A percentile compares a stretch with the other conserved stretches of the same genome.
These are phyloP conservation scores for Aphanomyces astaci DNA, from an alignment of 352 stramenopile genomes.

Conservation along the genomic window DNA sequence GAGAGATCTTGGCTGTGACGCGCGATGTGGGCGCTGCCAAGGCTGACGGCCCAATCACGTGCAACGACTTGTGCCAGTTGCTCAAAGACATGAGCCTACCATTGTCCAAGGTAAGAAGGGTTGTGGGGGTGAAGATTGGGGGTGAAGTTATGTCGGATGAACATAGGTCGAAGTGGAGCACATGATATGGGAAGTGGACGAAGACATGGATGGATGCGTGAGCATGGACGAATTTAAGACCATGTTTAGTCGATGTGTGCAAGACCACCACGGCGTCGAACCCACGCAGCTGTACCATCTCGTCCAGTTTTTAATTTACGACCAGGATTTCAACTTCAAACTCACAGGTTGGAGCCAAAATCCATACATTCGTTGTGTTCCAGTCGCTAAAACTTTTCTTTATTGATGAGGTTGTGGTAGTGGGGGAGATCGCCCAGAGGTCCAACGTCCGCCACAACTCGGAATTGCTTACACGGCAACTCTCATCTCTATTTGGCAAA, in stretches of 20 bases:
- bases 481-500: not conserved
- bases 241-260: conserved; percentile 87
- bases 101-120: conserved; percentile 13
- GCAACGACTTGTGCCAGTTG: not conserved
- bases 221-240: conserved; percentile 90
- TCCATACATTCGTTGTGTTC: not conserved
- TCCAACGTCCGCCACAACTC: conserved; percentile 1
- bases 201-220: conserved; percentile 88
- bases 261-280: conserved; percentile 88
- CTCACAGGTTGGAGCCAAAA: conserved; percentile 54
- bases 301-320: conserved; percentile 93
- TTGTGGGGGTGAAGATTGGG: not conserved
- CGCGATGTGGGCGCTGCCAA: not conserved
- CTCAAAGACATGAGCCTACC: not conserved
- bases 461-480: not conserved
- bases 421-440: conserved; percentile 7
- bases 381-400: no score
- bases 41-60: not conserved
- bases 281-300: conserved; percentile 91
- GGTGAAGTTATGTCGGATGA: not conserved
- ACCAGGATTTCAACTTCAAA: conserved; percentile 76
- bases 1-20: not conserved
- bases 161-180: conserved; percentile 89
- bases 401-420: conserved; percentile 4
- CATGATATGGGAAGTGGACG: conserved; percentile 96